phyloP scores from a whole-genome alignment of 2,329 filamentous ascomycete genomes.

The Penicillium psychrosexuale region DNA sequence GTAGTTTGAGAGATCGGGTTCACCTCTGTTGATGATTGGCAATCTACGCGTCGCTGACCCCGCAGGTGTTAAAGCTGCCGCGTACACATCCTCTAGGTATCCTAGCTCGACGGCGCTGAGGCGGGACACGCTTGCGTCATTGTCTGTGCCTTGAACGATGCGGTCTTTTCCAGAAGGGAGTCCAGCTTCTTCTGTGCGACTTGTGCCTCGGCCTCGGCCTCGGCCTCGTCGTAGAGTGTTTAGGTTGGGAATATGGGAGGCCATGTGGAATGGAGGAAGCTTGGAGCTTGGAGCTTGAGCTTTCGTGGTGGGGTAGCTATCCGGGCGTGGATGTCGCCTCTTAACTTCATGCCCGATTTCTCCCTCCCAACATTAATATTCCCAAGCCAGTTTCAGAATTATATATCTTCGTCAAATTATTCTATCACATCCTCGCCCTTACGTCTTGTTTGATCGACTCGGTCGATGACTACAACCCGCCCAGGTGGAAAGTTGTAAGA shows the following conservation, averaged over 20 bases:
- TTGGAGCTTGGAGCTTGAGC: constrained; percentile 1
- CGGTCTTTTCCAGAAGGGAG: constrained; percentile 58
- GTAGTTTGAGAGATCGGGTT: constrained; percentile 9
- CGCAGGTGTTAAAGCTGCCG: constrained; percentile 62
- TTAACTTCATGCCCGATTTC: not conserved
- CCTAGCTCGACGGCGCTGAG: constrained; percentile 82
- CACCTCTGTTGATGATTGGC: constrained; percentile 92
- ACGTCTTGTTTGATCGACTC: not conserved
- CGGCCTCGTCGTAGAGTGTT: constrained; percentile 56
- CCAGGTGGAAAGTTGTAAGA: too few species aligned
- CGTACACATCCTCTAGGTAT: constrained; percentile 81
- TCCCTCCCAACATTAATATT: not conserved
- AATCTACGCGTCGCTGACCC: constrained; percentile 59
- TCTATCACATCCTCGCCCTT: not conserved
- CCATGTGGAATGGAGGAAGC: constrained; percentile 51
- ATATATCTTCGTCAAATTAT: not conserved
- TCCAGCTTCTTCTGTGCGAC: constrained; percentile 11
- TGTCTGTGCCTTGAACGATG: constrained; percentile 83
- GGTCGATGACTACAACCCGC: not conserved
- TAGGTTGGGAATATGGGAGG: constrained; percentile 76
- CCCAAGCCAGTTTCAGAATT: not conserved
- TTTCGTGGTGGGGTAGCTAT: constrained; percentile 16
- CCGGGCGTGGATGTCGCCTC: not conserved
- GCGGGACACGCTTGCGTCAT: constrained; percentile 83
- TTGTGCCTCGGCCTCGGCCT: constrained; percentile 44